Evolutionary conservation across 768 basidiomycete genomes (phyloP), one percentile per base, ranked within the genome.

Genomic region (Lactarius tabidus): DNA sequence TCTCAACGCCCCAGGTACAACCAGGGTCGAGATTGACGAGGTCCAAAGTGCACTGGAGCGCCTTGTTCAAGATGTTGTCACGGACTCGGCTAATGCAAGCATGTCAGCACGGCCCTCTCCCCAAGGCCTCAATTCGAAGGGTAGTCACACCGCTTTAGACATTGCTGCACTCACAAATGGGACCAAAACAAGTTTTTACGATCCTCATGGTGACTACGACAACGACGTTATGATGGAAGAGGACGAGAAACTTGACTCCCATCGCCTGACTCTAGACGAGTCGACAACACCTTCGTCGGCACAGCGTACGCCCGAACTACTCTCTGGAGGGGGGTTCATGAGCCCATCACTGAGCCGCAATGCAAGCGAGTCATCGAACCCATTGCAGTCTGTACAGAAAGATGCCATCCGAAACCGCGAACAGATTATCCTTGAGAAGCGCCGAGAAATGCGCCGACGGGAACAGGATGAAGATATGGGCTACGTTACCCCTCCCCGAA

Each of bases 361-460:
- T 59, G 76, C 75, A 39, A 82, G 82, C 69, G 75, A 76, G 26
- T 73, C 82, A 17, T 81, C 82, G 12, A 75, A 75, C 17, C 70
- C 81, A 29, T 45, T 62, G 45, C 84, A 83, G 1, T 78, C 81
- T 2, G 83, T 84, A 23, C 80, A 82, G 1, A 90, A 87, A 72
- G 85, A 89, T 71, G 87, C 86, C 33, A 90, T 89, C 70, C 81
- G 76, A 31, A 75, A 73, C 31, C 81, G 89, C 23, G 90, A 92
- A 71, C 82, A 85, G 64, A 72, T 90, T 57, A 90, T 92, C 67
- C 74, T 87, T 31, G 85, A 89, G 75, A 90, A 85, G 76, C 79
- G 89, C 66, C 79, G 89, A 23, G 81, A 87, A 72, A 82, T 84
- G 54, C 78, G 85, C 51, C 79, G 80, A 55, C 72, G 81, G 66